Evolutionary conservation across 2,329 filamentous ascomycete species (phyloP).

Genomic region (Helminthosporium solani): DNA sequence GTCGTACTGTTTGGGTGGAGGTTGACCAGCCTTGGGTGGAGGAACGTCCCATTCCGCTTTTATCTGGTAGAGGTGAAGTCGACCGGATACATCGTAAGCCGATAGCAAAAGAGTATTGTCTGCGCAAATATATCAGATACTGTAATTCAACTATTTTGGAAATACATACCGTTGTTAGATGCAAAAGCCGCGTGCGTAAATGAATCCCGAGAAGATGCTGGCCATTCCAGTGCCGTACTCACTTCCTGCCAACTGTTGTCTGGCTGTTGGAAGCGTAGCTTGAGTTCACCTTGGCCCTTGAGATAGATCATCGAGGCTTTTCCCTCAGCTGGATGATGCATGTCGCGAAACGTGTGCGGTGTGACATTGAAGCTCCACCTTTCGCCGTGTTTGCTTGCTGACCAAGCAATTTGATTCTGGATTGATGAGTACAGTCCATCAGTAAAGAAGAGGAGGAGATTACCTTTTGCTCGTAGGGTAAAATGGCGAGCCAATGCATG

Average conservation of each 20-base stretch:
- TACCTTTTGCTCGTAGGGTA: slow-evolving; percentile 45
- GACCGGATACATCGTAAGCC: slow-evolving; percentile 67
- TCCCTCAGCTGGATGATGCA: slow-evolving; percentile 68
- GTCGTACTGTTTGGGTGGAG: slow-evolving; percentile 43
- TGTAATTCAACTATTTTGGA: neutral
- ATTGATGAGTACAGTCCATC: slow-evolving; percentile 4
- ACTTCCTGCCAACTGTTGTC: slow-evolving; percentile 72
- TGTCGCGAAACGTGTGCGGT: slow-evolving; percentile 65
- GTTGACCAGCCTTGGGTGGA: slow-evolving; percentile 57
- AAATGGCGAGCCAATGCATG: slow-evolving; percentile 72
- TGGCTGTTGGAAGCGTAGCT: slow-evolving; percentile 74
- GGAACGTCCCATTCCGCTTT: slow-evolving; percentile 70
- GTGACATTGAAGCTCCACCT: slow-evolving; percentile 70
- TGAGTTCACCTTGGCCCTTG: slow-evolving; percentile 71
- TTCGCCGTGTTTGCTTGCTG: slow-evolving; percentile 42
- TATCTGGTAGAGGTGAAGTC: slow-evolving; percentile 73
- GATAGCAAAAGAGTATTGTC: slow-evolving; percentile 61
- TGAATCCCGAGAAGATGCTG: slow-evolving; percentile 59
- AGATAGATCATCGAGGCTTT: slow-evolving; percentile 77
- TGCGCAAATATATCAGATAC: slow-evolving; percentile 9
- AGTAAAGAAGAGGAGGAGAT: neutral
- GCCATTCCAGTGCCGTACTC: slow-evolving; percentile 70
- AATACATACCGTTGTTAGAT: slow-evolving; percentile 66
- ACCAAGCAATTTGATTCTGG: slow-evolving; percentile 42
- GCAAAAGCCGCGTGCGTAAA: slow-evolving; percentile 46